Evolutionary conservation across 2,329 filamentous ascomycete genomes (phyloP).

Genomic region (Penicillium occitanis): DNA sequence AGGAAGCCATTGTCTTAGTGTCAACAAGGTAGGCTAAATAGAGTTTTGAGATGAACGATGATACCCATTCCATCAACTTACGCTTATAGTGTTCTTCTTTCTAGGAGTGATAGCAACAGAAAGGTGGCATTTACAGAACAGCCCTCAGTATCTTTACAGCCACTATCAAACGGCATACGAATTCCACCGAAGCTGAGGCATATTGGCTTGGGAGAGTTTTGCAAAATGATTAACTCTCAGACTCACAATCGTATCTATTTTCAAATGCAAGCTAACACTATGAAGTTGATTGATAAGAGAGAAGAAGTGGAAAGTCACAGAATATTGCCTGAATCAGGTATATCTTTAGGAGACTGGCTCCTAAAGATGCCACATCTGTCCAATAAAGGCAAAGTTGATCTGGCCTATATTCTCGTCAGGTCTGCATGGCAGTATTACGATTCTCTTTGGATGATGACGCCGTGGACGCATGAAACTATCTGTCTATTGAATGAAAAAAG

Average conservation of each 20-base stretch:
- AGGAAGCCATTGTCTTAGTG: conserved; percentile 6
- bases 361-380: conserved; percentile 3
- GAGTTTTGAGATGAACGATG: background rate
- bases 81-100: background rate
- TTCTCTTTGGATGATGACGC: conserved; percentile 8
- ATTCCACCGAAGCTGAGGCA: background rate
- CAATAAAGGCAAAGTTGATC: conserved; percentile 2
- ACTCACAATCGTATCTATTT: background rate
- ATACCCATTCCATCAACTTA: background rate
- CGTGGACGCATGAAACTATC: conserved; percentile 15
- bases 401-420: conserved; percentile 15
- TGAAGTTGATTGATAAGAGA: background rate
- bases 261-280: conserved; percentile 5
- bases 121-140: background rate
- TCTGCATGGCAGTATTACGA: conserved; percentile 17
- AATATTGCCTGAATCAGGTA: background rate
- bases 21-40: background rate
- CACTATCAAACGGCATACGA: background rate
- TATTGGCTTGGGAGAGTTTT: conserved; percentile 6
- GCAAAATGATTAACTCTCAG: background rate
- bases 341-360: conserved; percentile 6
- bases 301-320: background rate
- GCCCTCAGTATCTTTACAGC: background rate
- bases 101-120: background rate
- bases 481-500: background rate